Evolutionary conservation across 2,329 filamentous ascomycete species (phyloP).

Genomic region (Ophiostoma ips): DNA sequence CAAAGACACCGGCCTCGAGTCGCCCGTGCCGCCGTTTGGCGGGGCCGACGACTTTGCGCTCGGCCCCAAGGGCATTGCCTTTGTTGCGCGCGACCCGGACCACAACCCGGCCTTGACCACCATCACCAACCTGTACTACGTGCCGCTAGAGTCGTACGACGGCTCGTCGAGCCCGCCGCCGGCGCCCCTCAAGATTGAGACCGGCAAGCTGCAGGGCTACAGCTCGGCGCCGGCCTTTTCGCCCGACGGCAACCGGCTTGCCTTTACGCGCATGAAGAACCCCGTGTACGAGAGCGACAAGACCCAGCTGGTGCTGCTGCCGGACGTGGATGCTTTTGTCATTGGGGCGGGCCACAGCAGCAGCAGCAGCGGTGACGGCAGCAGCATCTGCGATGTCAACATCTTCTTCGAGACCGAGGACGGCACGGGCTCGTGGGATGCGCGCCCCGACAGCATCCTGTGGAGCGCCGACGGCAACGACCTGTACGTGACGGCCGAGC

Average conservation of each 20-base stretch:
- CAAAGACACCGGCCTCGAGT: slow-evolving; percentile 43
- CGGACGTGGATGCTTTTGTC: slow-evolving; percentile 42
- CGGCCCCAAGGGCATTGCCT: slow-evolving; percentile 48
- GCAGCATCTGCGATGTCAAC: slow-evolving; percentile 29
- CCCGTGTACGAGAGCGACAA: slow-evolving; percentile 73
- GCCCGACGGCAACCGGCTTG: slow-evolving; percentile 53
- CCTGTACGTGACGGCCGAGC: slow-evolving; percentile 62
- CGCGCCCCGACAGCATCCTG: slow-evolving; percentile 37
- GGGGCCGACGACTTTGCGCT: slow-evolving; percentile 72
- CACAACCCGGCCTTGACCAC: slow-evolving; percentile 42
- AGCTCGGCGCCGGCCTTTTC: slow-evolving; percentile 58
- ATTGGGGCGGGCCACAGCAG: not conserved
- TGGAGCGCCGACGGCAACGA: slow-evolving; percentile 47
- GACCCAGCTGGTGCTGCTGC: slow-evolving; percentile 50
- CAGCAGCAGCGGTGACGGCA: slow-evolving; percentile 25
- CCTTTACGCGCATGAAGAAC: slow-evolving; percentile 66
- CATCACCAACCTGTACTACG: slow-evolving; percentile 63
- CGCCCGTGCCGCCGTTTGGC: slow-evolving; percentile 65
- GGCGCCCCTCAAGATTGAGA: slow-evolving; percentile 4
- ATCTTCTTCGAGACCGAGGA: slow-evolving; percentile 50
- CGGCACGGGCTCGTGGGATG: slow-evolving; percentile 49
- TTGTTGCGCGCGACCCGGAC: slow-evolving; percentile 61
- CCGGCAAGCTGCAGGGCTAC: slow-evolving; percentile 48
- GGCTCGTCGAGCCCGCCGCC: slow-evolving; percentile 29
- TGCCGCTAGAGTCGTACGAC: slow-evolving; percentile 54